Base-by-base conservation (phyloP, 495 filamentous ascomycete genomes). In the Penicillium roqueforti region DNA sequence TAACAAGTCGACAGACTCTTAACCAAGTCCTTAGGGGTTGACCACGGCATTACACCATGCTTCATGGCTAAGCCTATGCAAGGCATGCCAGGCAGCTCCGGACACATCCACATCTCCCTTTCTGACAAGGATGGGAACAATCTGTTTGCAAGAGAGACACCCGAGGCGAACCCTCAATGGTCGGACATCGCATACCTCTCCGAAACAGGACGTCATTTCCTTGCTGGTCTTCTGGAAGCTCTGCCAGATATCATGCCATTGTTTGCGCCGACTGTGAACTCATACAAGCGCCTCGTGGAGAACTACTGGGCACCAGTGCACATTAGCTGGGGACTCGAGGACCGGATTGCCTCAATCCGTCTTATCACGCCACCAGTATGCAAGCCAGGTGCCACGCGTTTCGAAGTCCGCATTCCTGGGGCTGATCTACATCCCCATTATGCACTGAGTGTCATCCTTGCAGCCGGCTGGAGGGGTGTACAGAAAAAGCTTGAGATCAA, bases 261-360 rank as follows among this genome's bases (percentile, higher is more conserved):
- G 29, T 74, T 96, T 19, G 92, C 91, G 1, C 92, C 92, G 0
- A 97, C 87, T 6, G 80, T 97, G 66, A 97, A 97, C 74, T 91
- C 86, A 47, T 97, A 97, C 73, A 97, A 97, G 68, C 85, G 92
- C 3, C 79, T 97, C 0, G 91, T 97, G 10, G 92, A 97, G 75
- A 96, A 96, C 65, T 96, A 95, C 72, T 97, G 92, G 92, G 92
- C 92, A 0, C 92, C 92, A 0, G 91, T 97, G 4, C 95, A 91
- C 3, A 89, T 96, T 4, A 91, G 87, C 14, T 97, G 92, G 92
- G 92, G 92, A 1, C 69, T 96, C 2, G 92, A 97, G 64, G 91
- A 97, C 63, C 87, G 92, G 34, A 89, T 89, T 22, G 92, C 92
- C 0, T 92, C 87, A 0, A 86, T 97, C 44, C 78, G 92, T 13